A percentile compares a stretch with the other conserved stretches of the same genome.
Conservation (phyloP, 1,139 yeast species). For the Hyphopichia burtonii region DNA sequence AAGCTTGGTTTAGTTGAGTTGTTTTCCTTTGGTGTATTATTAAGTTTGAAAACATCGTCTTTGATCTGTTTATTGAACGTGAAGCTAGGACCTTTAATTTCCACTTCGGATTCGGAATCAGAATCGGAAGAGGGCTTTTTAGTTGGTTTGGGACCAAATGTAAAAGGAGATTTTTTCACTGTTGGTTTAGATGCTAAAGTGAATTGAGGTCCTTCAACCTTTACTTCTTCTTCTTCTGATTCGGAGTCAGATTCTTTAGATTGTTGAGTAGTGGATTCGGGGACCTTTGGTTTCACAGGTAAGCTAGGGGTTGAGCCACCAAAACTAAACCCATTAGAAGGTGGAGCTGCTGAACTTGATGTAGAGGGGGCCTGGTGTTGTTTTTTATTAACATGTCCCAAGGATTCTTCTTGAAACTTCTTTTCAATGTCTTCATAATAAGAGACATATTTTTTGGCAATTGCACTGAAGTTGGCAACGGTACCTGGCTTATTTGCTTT, state of each 20-base stretch:
- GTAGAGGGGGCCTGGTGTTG: slow-evolving; percentile 1
- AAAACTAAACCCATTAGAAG: not conserved
- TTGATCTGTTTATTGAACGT: slow-evolving; percentile 48
- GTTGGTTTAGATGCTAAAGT: slow-evolving; percentile 53
- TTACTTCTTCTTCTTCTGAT: slow-evolving; percentile 32
- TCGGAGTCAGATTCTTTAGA: slow-evolving; percentile 28
- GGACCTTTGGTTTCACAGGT: slow-evolving; percentile 6
- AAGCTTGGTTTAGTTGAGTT: slow-evolving; percentile 21
- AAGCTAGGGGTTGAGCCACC: slow-evolving; percentile 1
- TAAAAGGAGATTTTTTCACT: slow-evolving; percentile 57
- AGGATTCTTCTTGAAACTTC: slow-evolving; percentile 8
- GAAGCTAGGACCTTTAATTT: slow-evolving; percentile 67
- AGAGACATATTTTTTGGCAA: slow-evolving; percentile 59
- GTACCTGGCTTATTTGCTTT: slow-evolving; percentile 45
- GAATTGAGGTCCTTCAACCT: slow-evolving; percentile 67
- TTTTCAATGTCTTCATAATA: slow-evolving; percentile 47
- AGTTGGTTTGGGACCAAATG: slow-evolving; percentile 47
- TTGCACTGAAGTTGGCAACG: slow-evolving; percentile 55
- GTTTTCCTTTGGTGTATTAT: slow-evolving; percentile 4
- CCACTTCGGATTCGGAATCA: slow-evolving; percentile 55
- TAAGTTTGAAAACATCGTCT: slow-evolving; percentile 50
- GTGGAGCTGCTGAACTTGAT: not conserved
- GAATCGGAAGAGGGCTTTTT: slow-evolving; percentile 39
- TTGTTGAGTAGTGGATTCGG: slow-evolving; percentile 2
- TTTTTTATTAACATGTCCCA: slow-evolving; percentile 1